phyloP scores from a whole-genome alignment of 1,284 basidiomycete genomes.

The Cryptococcus sp. region DNA sequence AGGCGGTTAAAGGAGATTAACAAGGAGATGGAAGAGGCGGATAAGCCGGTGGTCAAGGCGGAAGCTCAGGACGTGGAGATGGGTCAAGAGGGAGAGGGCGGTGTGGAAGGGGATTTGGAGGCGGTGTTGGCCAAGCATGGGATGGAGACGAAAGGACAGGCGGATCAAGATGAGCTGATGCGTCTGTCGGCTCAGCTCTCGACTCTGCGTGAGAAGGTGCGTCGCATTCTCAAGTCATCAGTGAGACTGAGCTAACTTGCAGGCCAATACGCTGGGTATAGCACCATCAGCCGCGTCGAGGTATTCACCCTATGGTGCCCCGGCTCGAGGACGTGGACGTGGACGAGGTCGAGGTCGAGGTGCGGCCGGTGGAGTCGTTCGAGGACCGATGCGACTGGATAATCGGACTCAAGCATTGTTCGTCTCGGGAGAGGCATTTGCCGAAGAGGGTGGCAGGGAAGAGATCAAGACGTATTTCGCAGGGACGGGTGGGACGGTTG shows the following conservation, averaged over 20 bases:
- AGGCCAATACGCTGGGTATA: constrained; percentile 38
- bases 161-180: constrained; percentile 44
- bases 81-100: constrained; percentile 35
- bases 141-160: constrained; percentile 49
- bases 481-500: constrained; percentile 49
- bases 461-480: constrained; percentile 76
- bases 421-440: constrained; percentile 58
- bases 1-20: constrained; percentile 67
- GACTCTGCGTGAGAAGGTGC: constrained; percentile 54
- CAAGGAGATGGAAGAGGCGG: constrained; percentile 64
- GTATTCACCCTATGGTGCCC: constrained; percentile 51
- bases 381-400: constrained; percentile 73
- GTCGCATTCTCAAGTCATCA: too few relatives aligned
- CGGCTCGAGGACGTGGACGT: constrained; percentile 56
- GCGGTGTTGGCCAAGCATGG: constrained; percentile 65
- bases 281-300: constrained; percentile 27
- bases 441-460: constrained; percentile 48
- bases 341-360: constrained; percentile 56
- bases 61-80: constrained; percentile 8
- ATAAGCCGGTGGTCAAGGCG: constrained; percentile 36
- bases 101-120: constrained; percentile 35
- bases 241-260: not conserved
- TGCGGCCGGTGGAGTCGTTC: constrained; percentile 54
- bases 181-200: constrained; percentile 34
- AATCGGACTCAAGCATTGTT: constrained; percentile 78